Base-by-base conservation (phyloP, 352 stramenopile species). In the Ophiocytium majus region DNA sequence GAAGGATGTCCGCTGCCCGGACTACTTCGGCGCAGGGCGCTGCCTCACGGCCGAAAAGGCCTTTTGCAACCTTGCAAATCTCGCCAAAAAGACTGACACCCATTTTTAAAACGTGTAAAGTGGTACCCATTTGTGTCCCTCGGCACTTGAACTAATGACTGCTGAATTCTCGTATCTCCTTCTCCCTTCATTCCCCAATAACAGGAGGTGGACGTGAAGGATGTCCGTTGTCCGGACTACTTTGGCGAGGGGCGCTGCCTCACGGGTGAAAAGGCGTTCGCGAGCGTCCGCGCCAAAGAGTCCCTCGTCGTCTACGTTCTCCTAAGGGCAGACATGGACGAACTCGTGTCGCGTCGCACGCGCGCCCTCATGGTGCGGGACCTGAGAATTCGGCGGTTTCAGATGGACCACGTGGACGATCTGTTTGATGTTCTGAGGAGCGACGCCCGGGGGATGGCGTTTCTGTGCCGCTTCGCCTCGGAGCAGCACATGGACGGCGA, bases 401-500 rank as follows among this genome's bases (percentile, higher is more conserved):
- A 87, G 83, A 87, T 82, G 71, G 79, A 87, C 43, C 50, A 87
- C 33, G 36, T 87, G 19, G 76, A 85, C 71, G 83, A 87, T 35
- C 63, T 87, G 36, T 87, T 87, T 35, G 83, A 63, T 28, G 79
- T 87, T 32, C 79, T 87, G 17, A 85, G 83, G 10, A 64, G 66
- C 17, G 80, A 87, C 35, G 36, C 34, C 1, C 80, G 66, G 80
- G 83, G 83, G 10, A 76, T 87, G 79, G 33, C 36, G 23, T 87
- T 80, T 57, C 79, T 87, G 34, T 63, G 57, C 32, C 64, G 80
- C 23, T 87, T 87, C 31, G 83, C 83, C 43, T 35, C 74, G 19
- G 83, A 87, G 83, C 76, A 87, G 36, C 76, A 79, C 32, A 87
- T 87, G 83, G 83, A 81, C 9, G 83, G 83, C 31, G 83, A 87